A percentile compares a stretch with the other conserved stretches of the same genome.
phyloP scores from a whole-genome alignment of 2,329 filamentous ascomycete genomes.

The Cordyceps militaris region DNA sequence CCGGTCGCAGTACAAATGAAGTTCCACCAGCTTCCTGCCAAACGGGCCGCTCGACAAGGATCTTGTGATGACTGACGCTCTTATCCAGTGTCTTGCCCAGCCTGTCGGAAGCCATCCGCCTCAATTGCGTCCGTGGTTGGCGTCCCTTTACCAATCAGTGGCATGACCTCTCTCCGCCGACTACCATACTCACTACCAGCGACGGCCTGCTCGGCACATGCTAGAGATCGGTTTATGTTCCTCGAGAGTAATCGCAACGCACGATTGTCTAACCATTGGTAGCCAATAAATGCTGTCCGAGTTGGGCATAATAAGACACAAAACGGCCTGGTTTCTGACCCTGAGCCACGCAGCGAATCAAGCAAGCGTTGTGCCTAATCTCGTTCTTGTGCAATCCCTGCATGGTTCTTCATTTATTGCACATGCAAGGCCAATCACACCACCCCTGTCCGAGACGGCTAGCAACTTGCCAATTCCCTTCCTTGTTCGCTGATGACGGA shows the following conservation, averaged over 20 bases:
- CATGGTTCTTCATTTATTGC: not conserved
- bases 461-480: not conserved
- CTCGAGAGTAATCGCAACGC: too few relatives aligned
- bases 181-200: too few relatives aligned
- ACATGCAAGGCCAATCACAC: conserved; percentile 10
- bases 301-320: too few relatives aligned
- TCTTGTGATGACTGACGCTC: not conserved
- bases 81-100: not conserved
- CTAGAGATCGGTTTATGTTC: too few relatives aligned
- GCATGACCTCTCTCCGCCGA: not conserved
- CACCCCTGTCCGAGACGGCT: not conserved
- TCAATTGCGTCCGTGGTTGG: not conserved
- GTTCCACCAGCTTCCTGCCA: not conserved
- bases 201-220: too few relatives aligned
- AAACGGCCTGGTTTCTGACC: too few relatives aligned
- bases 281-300: too few relatives aligned
- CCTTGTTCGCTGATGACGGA: not conserved
- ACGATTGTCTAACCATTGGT: too few relatives aligned
- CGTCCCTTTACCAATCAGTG: not conserved
- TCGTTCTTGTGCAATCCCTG: not conserved
- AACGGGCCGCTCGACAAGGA: conserved; percentile 3
- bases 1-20: too few relatives aligned
- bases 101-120: conserved; percentile 12
- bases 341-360: not conserved
- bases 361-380: not conserved